Conservation (phyloP, 2,329 filamentous ascomycete species). For the Talaromyces piceae region DNA sequence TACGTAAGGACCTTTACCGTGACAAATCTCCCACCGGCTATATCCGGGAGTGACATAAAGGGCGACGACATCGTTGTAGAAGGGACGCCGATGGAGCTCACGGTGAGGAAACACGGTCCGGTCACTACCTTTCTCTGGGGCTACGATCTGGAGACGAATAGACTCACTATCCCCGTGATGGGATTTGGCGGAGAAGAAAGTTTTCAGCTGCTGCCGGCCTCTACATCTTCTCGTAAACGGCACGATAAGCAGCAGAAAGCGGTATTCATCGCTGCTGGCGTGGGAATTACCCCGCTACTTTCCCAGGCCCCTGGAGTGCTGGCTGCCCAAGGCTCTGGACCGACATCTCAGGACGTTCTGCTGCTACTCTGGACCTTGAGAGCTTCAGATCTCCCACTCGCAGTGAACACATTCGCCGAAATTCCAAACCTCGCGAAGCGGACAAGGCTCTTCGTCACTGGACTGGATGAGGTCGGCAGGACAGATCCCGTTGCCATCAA, state of each 20-base stretch:
- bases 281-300: conserved; percentile 78
- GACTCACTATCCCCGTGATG: conserved; percentile 60
- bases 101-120: conserved; percentile 59
- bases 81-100: conserved; percentile 51
- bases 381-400: no score
- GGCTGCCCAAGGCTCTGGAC: no score
- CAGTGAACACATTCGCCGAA: no score
- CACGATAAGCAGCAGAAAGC: conserved; percentile 22
- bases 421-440: no score
- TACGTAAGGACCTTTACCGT: conserved; percentile 78
- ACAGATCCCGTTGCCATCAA: no score
- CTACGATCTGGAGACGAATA: conserved; percentile 43
- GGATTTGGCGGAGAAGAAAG: conserved; percentile 71
- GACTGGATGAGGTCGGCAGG: no score
- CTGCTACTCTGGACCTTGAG: no score
- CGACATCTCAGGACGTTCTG: no score
- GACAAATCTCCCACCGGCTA: conserved; percentile 52
- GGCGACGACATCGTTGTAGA: no score
- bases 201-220: conserved; percentile 49
- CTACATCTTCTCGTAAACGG: no score
- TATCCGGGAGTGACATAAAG: no score
- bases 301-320: conserved; percentile 57
- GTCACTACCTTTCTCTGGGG: conserved; percentile 60
- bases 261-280: conserved; percentile 65
- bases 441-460: no score